Base-by-base conservation (phyloP, 306 rosid genomes). In the Mimosa bimucronata region DNA sequence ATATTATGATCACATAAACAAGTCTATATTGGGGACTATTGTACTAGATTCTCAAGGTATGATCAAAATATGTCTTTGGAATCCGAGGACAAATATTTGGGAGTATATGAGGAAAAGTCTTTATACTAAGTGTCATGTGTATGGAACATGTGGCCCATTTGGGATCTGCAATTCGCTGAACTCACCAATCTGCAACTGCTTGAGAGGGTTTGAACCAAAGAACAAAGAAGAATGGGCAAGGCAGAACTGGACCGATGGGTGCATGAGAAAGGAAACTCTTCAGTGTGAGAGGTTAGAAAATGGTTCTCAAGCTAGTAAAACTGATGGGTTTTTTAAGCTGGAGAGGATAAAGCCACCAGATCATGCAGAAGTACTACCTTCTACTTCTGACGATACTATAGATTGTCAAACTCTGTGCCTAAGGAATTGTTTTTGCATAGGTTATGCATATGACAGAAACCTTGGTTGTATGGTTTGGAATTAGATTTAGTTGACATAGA, bases 181-280 rank as follows among this genome's bases (percentile, higher is more conserved):
- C 0, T 21, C 72, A 9, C 83, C 90, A 1, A 6, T 72, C 30
- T 90, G 93, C 34, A 73, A 55, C 14, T 90, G 91, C 45, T 76
- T 86, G 64, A 71, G 42, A n/a, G 91, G 91, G 57, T 90, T 67
- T 71, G 23, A 10, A 12, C 86, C 85, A 14, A 81, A 61, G 77
- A 81, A 74, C 44, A 28, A 6, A 69, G 53, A 80, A 21, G 86
- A 78, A 1, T 89, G 93, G 89, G 62, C 71, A 0, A 53, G 2
- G 1, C 48, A 80, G 1, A 79, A 76, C 26, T 86, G 88, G 88
- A 83, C 66, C 3, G 57, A 34, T 50, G 86, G 93, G 23, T 91
- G 92, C 70, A 57, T 82, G 62, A 81, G 86, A 57, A 84, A 66
- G 11, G 52, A 66, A 55, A 31, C 60, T 12, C 23, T 84, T 53